A percentile compares a stretch with the other conserved stretches of the same genome.
These are phyloP conservation scores for Colletotrichum sojae DNA, from an alignment of 2,329 filamentous ascomycete genomes.

Conservation along the genomic window DNA sequence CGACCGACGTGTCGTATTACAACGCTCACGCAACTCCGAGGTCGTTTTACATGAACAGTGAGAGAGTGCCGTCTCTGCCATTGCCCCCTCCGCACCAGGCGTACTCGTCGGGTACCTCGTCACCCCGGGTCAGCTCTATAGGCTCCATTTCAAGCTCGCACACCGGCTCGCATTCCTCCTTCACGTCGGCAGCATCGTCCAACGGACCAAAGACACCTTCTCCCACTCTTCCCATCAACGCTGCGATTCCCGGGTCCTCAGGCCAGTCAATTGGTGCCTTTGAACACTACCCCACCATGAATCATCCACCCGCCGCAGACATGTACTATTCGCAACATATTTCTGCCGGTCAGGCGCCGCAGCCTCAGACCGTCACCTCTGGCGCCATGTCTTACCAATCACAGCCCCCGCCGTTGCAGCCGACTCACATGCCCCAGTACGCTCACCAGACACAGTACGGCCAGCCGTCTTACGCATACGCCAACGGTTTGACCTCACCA, in stretches of 20 bases:
- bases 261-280: constrained; percentile 56
- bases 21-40: constrained; percentile 76
- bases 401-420: constrained; percentile 82
- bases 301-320: constrained; percentile 79
- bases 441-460: constrained; percentile 72
- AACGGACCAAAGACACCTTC: constrained; percentile 84
- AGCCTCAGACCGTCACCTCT: constrained; percentile 83
- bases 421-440: constrained; percentile 76
- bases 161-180: constrained; percentile 68
- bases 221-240: constrained; percentile 72
- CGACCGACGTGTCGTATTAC: constrained; percentile 79
- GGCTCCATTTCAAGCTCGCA: constrained; percentile 70
- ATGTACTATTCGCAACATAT: constrained; percentile 90
- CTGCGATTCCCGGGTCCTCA: constrained; percentile 57
- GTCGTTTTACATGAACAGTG: constrained; percentile 75
- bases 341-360: constrained; percentile 81
- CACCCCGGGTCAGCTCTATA: constrained; percentile 83
- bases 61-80: constrained; percentile 80
- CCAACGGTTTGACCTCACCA: constrained; percentile 86
- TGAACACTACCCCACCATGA: constrained; percentile 76
- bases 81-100: constrained; percentile 78
- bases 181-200: constrained; percentile 68
- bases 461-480: constrained; percentile 76
- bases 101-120: constrained; percentile 79
- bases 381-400: constrained; percentile 82